Evolutionary conservation across 2,329 filamentous ascomycete species (phyloP).

Genomic region (Lecanoromycetidae sp.): DNA sequence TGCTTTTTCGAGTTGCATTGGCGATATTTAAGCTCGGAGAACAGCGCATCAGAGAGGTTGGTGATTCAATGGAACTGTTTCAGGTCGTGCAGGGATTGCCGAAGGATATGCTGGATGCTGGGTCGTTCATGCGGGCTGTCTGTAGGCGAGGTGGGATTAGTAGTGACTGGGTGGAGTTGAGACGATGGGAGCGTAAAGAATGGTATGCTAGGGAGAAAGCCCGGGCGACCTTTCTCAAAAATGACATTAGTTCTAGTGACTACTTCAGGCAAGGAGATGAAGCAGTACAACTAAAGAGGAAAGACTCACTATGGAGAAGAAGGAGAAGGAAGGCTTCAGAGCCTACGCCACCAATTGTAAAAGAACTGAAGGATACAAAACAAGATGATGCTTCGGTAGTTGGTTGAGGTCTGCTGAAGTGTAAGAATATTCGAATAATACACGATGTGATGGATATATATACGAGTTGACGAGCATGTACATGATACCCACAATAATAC

Average conservation of each 20-base stretch:
- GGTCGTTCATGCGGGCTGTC: slow-evolving; percentile 59
- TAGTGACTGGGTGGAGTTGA: slow-evolving; percentile 68
- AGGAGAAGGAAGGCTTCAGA: slow-evolving; percentile 4
- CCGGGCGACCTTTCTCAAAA: not conserved
- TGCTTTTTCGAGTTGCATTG: slow-evolving; percentile 80
- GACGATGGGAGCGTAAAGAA: slow-evolving; percentile 55
- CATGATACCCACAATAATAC: too few relatives aligned
- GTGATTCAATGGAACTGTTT: slow-evolving; percentile 90
- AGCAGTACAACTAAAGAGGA: slow-evolving; percentile 2
- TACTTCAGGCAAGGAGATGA: not conserved
- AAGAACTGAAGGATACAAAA: not conserved
- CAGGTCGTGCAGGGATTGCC: slow-evolving; percentile 84
- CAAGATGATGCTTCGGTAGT: too few relatives aligned
- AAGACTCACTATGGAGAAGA: slow-evolving; percentile 10
- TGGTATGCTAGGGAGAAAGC: slow-evolving; percentile 15
- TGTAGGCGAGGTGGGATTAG: slow-evolving; percentile 74
- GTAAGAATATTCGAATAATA: not conserved
- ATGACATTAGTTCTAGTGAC: not conserved
- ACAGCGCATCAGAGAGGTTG: slow-evolving; percentile 62
- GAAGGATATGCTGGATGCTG: slow-evolving; percentile 68
- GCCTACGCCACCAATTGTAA: too few relatives aligned
- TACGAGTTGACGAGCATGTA: too few relatives aligned
- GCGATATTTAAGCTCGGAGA: slow-evolving; percentile 87
- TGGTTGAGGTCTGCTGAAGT: not conserved
- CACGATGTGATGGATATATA: too few relatives aligned